A percentile compares a stretch with the other conserved stretches of the same genome.
These are phyloP conservation scores for Phaeosphaeriaceae sp. DNA, from an alignment of 2,329 filamentous ascomycete species.

Conservation along the genomic window DNA sequence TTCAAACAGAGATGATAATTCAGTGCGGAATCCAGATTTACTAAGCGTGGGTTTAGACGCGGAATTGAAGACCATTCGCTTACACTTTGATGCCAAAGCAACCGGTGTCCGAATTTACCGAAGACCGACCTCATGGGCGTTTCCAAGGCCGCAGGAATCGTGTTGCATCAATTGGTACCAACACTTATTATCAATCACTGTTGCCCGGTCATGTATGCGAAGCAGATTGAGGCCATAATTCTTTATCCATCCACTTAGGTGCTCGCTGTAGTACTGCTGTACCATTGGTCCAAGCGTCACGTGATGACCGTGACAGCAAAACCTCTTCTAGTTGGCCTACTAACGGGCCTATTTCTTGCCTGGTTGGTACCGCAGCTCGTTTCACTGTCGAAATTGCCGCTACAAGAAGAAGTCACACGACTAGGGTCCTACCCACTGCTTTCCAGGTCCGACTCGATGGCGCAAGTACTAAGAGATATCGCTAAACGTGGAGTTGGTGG, in stretches of 20 bases:
- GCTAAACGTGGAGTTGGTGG: constrained; percentile 30
- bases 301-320: constrained; percentile 24
- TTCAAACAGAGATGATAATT: not conserved
- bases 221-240: not conserved
- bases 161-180: too few species aligned
- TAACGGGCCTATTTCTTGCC: constrained; percentile 36
- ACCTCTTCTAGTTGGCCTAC: constrained; percentile 30
- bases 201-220: too few species aligned
- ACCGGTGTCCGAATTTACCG: not conserved
- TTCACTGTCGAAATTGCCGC: constrained; percentile 25
- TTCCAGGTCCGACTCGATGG: constrained; percentile 29
- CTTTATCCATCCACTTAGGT: constrained; percentile 1
- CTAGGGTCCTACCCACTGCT: constrained; percentile 11
- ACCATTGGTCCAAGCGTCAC: constrained; percentile 13
- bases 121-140: not conserved
- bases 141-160: not conserved
- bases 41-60: not conserved
- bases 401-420: constrained; percentile 4
- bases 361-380: constrained; percentile 31
- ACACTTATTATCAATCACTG: too few species aligned
- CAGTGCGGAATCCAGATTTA: not conserved
- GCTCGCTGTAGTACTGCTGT: constrained; percentile 1
- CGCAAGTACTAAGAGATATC: constrained; percentile 44
- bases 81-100: too few species aligned
- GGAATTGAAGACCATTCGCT: not conserved